These are phyloP conservation scores for Cordyceps fumosorosea DNA, from an alignment of 2,329 filamentous ascomycete genomes.

Conservation along the genomic window DNA sequence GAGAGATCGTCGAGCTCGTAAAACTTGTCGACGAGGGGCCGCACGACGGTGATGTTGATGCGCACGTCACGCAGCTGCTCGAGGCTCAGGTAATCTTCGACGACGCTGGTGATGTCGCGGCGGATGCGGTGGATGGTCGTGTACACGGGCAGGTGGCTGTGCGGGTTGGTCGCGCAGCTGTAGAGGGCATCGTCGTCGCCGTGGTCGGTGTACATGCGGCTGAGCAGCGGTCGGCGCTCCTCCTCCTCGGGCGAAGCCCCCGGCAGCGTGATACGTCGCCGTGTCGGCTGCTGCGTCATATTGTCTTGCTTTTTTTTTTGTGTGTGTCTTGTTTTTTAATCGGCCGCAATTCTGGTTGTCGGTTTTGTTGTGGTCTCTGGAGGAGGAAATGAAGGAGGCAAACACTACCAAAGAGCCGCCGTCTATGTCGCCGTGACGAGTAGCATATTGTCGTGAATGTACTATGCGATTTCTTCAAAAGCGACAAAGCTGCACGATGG, in stretches of 20 bases:
- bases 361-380: neutral
- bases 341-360: neutral
- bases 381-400: neutral
- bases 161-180: slow-evolving; percentile 50
- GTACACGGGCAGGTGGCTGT: slow-evolving; percentile 64
- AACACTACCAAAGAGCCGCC: neutral
- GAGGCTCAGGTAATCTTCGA: slow-evolving; percentile 58
- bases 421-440: neutral
- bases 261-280: slow-evolving; percentile 26
- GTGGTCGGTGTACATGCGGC: slow-evolving; percentile 24
- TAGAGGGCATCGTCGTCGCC: slow-evolving; percentile 34
- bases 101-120: slow-evolving; percentile 55
- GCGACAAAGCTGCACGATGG: neutral
- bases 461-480: neutral
- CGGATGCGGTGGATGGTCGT: slow-evolving; percentile 69
- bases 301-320: neutral
- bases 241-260: slow-evolving; percentile 25
- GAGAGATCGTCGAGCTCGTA: slow-evolving; percentile 76
- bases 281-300: slow-evolving; percentile 1
- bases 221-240: slow-evolving; percentile 30
- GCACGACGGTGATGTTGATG: slow-evolving; percentile 73
- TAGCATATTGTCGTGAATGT: neutral
- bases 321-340: neutral
- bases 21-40: slow-evolving; percentile 76
- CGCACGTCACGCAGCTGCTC: slow-evolving; percentile 74